A percentile compares a stretch with the other conserved stretches of the same genome.
These are phyloP conservation scores for Geosmithia putterillii DNA, from an alignment of 2,329 filamentous ascomycete genomes.

Conservation along the genomic window DNA sequence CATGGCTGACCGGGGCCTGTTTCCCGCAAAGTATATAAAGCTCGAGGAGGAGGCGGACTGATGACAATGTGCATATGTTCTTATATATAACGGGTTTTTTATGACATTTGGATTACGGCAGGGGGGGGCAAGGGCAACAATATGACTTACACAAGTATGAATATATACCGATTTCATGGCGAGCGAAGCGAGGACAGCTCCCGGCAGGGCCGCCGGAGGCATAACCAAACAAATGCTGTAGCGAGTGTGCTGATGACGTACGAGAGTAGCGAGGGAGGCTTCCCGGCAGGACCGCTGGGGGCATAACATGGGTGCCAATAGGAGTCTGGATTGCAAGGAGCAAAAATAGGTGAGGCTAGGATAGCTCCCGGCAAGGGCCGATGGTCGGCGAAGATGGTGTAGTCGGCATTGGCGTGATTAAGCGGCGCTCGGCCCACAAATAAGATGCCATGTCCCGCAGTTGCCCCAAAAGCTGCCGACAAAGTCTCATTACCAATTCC, in stretches of 20 bases:
- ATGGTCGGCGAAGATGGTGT: neutral
- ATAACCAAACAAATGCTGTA: no score
- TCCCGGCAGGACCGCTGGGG: no score
- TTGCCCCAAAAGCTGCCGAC: neutral
- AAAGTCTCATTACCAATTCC: neutral
- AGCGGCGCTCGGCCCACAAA: slow-evolving; percentile 1
- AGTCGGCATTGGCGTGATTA: slow-evolving; percentile 2
- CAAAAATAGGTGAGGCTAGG: neutral
- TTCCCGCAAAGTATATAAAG: slow-evolving; percentile 66
- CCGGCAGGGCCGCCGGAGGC: no score
- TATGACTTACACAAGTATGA: no score
- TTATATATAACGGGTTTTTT: neutral
- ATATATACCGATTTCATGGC: no score
- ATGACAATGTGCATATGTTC: neutral
- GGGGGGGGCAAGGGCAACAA: no score
- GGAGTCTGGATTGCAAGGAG: no score
- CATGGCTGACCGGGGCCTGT: slow-evolving; percentile 66
- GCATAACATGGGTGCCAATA: no score
- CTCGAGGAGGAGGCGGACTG: slow-evolving; percentile 19
- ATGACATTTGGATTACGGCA: no score
- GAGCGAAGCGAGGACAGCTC: no score
- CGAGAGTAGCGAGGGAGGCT: no score
- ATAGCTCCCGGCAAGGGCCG: neutral
- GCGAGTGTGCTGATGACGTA: no score
- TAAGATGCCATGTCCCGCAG: neutral